Evolutionary conservation across 352 stramenopile genomes (phyloP).

Genomic region (Pythium scleroteichum): DNA sequence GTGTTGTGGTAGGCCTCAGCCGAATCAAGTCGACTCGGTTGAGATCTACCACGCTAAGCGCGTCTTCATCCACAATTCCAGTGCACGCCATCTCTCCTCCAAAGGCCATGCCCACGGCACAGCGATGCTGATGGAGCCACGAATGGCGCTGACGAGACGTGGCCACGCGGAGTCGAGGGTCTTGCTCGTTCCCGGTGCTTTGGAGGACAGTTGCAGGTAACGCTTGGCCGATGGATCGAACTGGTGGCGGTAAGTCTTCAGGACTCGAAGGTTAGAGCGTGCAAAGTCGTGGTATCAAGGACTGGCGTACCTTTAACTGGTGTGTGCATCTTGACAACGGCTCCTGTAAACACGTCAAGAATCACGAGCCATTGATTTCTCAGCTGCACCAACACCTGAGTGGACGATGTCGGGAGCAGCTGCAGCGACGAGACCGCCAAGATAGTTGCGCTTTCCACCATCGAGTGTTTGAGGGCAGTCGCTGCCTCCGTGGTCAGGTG

Average conservation of each 20-base stretch:
- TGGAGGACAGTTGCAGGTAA: conserved; percentile 38
- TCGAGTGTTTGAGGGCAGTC: conserved; percentile 11
- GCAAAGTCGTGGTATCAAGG: not conserved
- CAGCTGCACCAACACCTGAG: conserved; percentile 59
- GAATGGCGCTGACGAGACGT: conserved; percentile 39
- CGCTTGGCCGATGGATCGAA: not conserved
- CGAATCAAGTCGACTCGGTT: conserved; percentile 33
- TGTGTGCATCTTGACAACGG: conserved; percentile 57
- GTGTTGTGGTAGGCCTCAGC: no score
- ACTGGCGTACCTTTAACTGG: conserved; percentile 44
- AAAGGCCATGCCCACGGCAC: conserved; percentile 43
- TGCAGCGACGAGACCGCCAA: conserved; percentile 46
- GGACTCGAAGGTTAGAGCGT: not conserved
- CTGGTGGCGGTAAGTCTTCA: conserved; percentile 2
- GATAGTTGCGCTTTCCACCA: conserved; percentile 32
- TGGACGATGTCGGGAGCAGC: conserved; percentile 17
- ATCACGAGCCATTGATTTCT: conserved; percentile 74
- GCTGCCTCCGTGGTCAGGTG: conserved; percentile 13
- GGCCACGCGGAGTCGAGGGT: conserved; percentile 23
- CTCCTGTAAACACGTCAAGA: conserved; percentile 41
- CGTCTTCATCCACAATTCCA: conserved; percentile 37
- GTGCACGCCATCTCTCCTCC: conserved; percentile 54
- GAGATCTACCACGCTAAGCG: conserved; percentile 56
- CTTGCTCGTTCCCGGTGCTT: conserved; percentile 12
- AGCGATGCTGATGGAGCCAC: conserved; percentile 61